Evolutionary conservation across 164 flowering plant genomes (phyloP), one percentile per base, ranked within the genome.

Genomic region (Vitis riparia): DNA sequence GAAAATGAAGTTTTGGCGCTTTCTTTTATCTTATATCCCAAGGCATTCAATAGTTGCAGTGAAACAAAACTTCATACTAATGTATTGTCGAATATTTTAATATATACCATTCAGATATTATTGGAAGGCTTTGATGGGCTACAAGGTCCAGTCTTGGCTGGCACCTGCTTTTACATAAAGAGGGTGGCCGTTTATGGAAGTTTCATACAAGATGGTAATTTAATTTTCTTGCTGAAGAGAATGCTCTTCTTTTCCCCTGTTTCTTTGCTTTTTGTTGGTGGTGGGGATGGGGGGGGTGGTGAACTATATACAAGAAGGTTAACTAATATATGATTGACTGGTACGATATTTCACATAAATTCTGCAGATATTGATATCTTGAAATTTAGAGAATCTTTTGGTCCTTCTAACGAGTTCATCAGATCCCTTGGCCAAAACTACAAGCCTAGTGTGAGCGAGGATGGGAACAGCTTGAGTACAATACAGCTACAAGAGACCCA

Each of bases 61-160:
- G 44, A 32, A 32, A 32, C 44, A 32, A 32, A 32, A 32, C 5
- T 13, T 32, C 5, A 32, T 32, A 19, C 56, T 62, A 15, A 37
- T 16, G 61, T 19, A 0, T 59, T 27, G 7, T 32, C 10, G 16
- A 14, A 11, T 49, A 30, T 19, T 15, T 37, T 29, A 6, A 32
- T 32, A 32, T 66, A 53, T 30, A 15, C 1, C 47, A 56, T 52
- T 59, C 50, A 84, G 88, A 13, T 66, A 27, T 8, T 12, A 8
- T 82, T 78, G 80, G 71, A 59, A 37, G 88, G 89, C 3, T 9
- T 78, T 17, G 85, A 85, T 73, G 89, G 89, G 49, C 73, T 87
- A 17, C n/a, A 63, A 5, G 91, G 91, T 30, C 85, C 89, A 30
- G 9, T 60, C 2, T 2, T 85, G 49, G 59, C 77, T 12, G 91